Conservation (phyloP, 2,329 filamentous ascomycete species). For the Emergomyces africanus region DNA sequence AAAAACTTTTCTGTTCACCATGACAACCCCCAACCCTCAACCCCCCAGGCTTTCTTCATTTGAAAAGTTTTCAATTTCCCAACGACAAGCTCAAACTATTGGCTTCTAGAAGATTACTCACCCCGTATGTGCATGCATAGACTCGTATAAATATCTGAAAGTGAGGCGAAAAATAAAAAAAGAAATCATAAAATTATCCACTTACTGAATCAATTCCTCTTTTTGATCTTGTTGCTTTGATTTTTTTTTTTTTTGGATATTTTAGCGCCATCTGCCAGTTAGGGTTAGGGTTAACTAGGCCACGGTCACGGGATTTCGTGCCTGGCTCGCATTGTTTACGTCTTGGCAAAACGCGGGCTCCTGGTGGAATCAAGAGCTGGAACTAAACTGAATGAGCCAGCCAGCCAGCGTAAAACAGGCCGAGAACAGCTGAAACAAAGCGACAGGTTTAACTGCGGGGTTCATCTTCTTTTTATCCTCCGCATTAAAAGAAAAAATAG, state of each 20-base stretch:
- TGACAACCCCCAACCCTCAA: neutral
- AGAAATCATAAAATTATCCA: neutral
- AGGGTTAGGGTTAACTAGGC: neutral
- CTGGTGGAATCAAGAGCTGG: neutral
- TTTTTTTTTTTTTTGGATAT: neutral
- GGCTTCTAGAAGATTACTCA: neutral
- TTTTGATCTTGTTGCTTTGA: neutral
- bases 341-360: slow-evolving; percentile 8
- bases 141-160: neutral
- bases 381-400: neutral
- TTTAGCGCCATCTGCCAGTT: no score
- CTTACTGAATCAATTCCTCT: no score
- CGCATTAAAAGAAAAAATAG: no score
- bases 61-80: neutral
- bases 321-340: slow-evolving; percentile 8
- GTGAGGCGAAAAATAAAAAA: neutral
- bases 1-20: neutral
- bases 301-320: slow-evolving; percentile 7
- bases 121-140: neutral
- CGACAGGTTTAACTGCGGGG: neutral
- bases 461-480: no score
- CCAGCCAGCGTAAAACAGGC: neutral
- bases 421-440: neutral
- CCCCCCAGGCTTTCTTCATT: neutral
- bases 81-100: neutral